Evolutionary conservation across 768 basidiomycete species (phyloP), one percentile per base, ranked within the genome.

Genomic region (Collybiopsis luxurians): DNA sequence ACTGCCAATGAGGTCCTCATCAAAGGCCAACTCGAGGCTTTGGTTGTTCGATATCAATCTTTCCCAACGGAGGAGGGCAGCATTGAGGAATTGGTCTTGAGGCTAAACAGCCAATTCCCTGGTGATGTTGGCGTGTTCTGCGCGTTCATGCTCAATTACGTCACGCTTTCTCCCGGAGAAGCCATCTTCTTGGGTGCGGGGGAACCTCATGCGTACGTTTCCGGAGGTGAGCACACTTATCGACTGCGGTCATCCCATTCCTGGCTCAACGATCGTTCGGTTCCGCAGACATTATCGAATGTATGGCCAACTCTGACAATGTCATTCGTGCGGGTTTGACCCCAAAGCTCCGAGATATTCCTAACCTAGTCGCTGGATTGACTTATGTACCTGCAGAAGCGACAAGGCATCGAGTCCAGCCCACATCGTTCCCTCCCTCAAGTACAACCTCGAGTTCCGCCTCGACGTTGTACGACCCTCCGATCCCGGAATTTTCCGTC

Each of bases 271-370:
- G 23, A 40, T 55, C 11, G n/a, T n/a, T n/a, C 28, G n/a, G 23
- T 13, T 2, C 28, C 39, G 4, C 64, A 96, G 96, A 99, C 67
- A 95, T 95, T 71, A 93, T 98, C 67, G 97, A 98, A 68, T 96
- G 94, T 75, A 98, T 98, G 95, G 96, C 96, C 24, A 95, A 95
- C 60, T 95, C 93, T 0, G 97, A 99, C 75, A 98, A 98, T 70
- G 97, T 99, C 70, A 95, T 99, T 61, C 92, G 97, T 30, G 97
- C 97, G 6, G 97, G 97, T 13, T 85, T 99, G 39, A 99, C 97
- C 0, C 96, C 97, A 1, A 99, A 99, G 73, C 81, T 92, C 30
- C 87, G 97, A 53, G 97, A 99, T 69, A 86, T 99, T 34, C 85
- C 87, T 10, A 98, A 96, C 61, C 85, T 99, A 42, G 79, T 97